Evolutionary conservation across 1,284 basidiomycete genomes (phyloP), one percentile per base, ranked within the genome.

Genomic region (Erythrobasidium hasegawianum): DNA sequence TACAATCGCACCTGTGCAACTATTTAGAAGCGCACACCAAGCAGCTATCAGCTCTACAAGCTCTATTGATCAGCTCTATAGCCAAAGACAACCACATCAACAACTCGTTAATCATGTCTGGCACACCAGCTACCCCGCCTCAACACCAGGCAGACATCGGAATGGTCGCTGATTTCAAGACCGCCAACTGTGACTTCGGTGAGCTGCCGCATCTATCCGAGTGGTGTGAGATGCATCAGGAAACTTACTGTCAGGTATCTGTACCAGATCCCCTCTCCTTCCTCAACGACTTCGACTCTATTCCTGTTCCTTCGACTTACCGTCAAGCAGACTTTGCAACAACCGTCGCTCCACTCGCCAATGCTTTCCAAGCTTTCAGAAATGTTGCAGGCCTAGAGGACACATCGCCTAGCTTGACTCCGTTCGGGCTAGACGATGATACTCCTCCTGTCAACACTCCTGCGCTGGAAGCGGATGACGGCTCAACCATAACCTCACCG

Each of bases 391-490:
- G 33, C 33, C 8, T 47, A 5, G 43, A 47, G 22, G 43, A 47
- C n/a, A 47, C 43, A 5, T 47, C 43, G 16, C 43, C 43, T 24
- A 18, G 16, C n/a, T 14, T 47, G 4, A 47, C 43, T 18, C 43
- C 43, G n/a, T 47, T 47, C 43, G 43, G 43, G 7, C 16, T 47
- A n/a, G 43, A 47, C 43, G 43, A 47, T 24, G 43, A 47, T 24
- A 47, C 43, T 47, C 43, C 43, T 7, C 43, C 43, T 14, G 41
- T 64, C 16, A 54, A 45, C 41, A 64, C 61, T 14, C 61, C 61
- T 43, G 61, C 61, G 27, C 54, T 64, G 20, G 41, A 54, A 29
- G 22, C 54, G 27, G 61, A 64, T 29, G 61, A 64, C 24, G 59
- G 50, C 4, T 64, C 61, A 14, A 26, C 56, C 50, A 47, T 33